Percentiles rank a stretch among this genome's conserved stretches.
These are phyloP conservation scores for Candida labiduridarum DNA, from an alignment of 1,139 yeast genomes.

Conservation along the genomic window DNA sequence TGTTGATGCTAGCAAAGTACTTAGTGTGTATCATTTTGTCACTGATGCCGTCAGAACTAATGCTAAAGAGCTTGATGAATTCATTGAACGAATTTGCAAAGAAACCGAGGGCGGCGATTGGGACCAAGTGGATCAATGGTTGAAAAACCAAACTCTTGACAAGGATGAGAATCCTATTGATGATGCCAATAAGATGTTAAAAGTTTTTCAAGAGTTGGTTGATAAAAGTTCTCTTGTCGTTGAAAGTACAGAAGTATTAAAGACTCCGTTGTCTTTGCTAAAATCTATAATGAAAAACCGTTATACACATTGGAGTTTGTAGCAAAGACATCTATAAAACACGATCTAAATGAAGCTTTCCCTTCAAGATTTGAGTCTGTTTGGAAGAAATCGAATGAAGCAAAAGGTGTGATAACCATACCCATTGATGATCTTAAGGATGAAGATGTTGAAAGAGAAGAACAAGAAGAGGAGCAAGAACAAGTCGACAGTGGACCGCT, in stretches of 20 bases:
- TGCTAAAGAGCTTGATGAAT: slow-evolving; percentile 57
- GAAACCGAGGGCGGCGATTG: no score
- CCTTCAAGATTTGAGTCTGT: slow-evolving; percentile 20
- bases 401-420: slow-evolving; percentile 11
- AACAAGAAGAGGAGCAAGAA: slow-evolving; percentile 8
- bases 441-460: slow-evolving; percentile 17
- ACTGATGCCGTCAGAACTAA: slow-evolving; percentile 60
- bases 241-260: slow-evolving; percentile 11
- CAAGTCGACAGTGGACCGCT: slow-evolving; percentile 3
- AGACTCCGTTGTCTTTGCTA: slow-evolving; percentile 19
- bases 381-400: slow-evolving; percentile 21
- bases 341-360: slow-evolving; percentile 20
- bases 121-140: slow-evolving; percentile 31
- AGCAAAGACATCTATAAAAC: slow-evolving; percentile 19
- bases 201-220: slow-evolving; percentile 7
- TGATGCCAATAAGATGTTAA: background rate
- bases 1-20: slow-evolving; percentile 56
- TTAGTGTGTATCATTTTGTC: slow-evolving; percentile 50
- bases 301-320: slow-evolving; percentile 26
- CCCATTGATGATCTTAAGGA: slow-evolving; percentile 19
- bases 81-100: slow-evolving; percentile 46
- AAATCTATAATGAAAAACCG: slow-evolving; percentile 12
- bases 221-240: background rate
- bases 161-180: background rate
- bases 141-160: slow-evolving; percentile 5